Percentiles rank a stretch among this genome's conserved stretches.
These are phyloP conservation scores for Butyriboletus loyo DNA, from an alignment of 768 basidiomycete genomes.

Conservation along the genomic window DNA sequence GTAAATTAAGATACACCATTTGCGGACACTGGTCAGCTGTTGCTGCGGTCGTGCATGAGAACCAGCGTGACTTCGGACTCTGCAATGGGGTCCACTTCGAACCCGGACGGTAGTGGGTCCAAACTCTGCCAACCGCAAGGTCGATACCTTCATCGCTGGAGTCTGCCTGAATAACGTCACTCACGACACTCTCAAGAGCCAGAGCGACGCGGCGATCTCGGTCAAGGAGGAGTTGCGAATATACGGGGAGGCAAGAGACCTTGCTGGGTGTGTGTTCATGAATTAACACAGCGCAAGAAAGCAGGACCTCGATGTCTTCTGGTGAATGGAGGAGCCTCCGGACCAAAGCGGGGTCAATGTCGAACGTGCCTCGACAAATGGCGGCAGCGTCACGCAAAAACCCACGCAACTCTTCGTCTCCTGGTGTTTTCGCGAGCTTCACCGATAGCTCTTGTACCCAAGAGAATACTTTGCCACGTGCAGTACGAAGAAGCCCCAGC, in stretches of 20 bases:
- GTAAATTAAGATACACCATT: slow-evolving; percentile 19
- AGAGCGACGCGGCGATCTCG: slow-evolving; percentile 32
- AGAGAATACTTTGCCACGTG: slow-evolving; percentile 30
- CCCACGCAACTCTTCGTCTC: slow-evolving; percentile 15
- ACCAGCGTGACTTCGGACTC: slow-evolving; percentile 20
- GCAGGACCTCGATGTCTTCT: slow-evolving; percentile 22
- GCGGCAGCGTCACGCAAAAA: slow-evolving; percentile 37
- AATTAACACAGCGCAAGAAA: slow-evolving; percentile 27
- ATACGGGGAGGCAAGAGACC: not conserved
- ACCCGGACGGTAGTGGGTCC: slow-evolving; percentile 24
- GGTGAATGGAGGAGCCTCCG: slow-evolving; percentile 11
- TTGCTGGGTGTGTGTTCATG: slow-evolving; percentile 23
- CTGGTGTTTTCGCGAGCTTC: slow-evolving; percentile 15
- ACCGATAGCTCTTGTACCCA: slow-evolving; percentile 37
- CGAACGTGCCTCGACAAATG: slow-evolving; percentile 36
- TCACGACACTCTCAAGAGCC: slow-evolving; percentile 17
- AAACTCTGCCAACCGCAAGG: slow-evolving; percentile 18
- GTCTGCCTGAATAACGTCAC: not conserved
- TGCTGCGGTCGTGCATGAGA: slow-evolving; percentile 17
- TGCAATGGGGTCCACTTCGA: slow-evolving; percentile 19
- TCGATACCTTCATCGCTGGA: slow-evolving; percentile 11
- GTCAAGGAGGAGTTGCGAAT: slow-evolving; percentile 21
- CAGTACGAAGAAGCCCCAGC: slow-evolving; percentile 29
- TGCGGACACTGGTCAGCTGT: slow-evolving; percentile 15
- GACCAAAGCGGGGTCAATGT: slow-evolving; percentile 18